Percentiles rank a stretch among this genome's conserved stretches.
These are phyloP conservation scores for Ophiocordyceps camponoti-saundersi DNA, from an alignment of 2,329 filamentous ascomycete genomes.

Conservation along the genomic window DNA sequence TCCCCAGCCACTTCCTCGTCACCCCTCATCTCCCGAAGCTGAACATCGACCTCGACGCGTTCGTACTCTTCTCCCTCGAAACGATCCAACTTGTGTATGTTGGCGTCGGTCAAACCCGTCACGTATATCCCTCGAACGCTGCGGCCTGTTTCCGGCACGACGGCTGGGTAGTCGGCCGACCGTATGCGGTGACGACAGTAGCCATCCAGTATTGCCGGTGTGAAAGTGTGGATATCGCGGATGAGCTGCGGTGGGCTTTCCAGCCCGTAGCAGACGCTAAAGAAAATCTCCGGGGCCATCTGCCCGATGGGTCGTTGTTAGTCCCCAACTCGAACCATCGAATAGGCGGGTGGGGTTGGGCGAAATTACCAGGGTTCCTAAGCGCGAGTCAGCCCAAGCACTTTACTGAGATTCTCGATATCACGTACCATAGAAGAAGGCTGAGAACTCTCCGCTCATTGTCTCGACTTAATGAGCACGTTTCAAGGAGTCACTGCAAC, in stretches of 20 bases:
- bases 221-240: constrained; percentile 41
- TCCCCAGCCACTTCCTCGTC: constrained; percentile 20
- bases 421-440: constrained; percentile 38
- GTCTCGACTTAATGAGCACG: background rate
- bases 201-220: constrained; percentile 57
- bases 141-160: constrained; percentile 38
- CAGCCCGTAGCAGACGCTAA: constrained; percentile 61
- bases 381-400: constrained; percentile 2
- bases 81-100: constrained; percentile 57
- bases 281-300: constrained; percentile 81
- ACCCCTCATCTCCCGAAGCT: constrained; percentile 27
- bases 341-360: background rate
- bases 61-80: constrained; percentile 71
- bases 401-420: background rate
- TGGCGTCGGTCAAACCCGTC: constrained; percentile 59
- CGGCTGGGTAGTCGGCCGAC: constrained; percentile 63
- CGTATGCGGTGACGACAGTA: constrained; percentile 56
- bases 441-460: constrained; percentile 25
- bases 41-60: constrained; percentile 36
- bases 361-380: constrained; percentile 18
- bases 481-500: background rate
- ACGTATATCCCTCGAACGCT: constrained; percentile 61
- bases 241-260: constrained; percentile 28
- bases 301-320: constrained; percentile 10
- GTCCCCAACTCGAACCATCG: background rate